Conservation (phyloP, 2,329 filamentous ascomycete genomes). For the Cytospora piceicola region DNA sequence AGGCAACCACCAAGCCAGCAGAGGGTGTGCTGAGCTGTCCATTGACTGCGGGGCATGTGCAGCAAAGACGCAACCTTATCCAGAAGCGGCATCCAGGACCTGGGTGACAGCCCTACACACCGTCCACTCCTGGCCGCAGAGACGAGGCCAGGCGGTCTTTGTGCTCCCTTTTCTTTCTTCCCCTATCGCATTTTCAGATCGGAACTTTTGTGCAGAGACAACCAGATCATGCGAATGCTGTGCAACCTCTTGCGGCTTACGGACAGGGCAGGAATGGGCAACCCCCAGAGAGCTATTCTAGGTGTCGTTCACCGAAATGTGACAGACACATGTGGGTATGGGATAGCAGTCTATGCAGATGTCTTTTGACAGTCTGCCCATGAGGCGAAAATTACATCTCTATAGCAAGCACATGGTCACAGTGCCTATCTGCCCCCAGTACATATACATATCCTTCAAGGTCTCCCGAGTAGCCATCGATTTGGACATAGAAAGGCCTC, state of each 20-base stretch:
- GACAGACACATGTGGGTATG: background rate
- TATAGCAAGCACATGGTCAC: background rate
- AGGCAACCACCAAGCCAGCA: constrained; percentile 16
- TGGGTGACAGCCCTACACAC: constrained; percentile 12
- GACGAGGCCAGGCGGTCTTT: constrained; percentile 1
- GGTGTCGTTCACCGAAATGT: background rate
- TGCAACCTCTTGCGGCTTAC: background rate
- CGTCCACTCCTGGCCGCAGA: background rate
- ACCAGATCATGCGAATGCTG: background rate
- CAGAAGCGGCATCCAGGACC: constrained; percentile 17
- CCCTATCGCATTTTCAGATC: constrained; percentile 10
- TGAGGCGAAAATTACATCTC: background rate
- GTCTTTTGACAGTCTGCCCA: background rate
- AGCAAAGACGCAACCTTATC: constrained; percentile 18
- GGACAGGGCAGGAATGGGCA: background rate
- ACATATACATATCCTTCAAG: background rate
- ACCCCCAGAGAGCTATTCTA: background rate
- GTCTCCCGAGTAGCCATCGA: background rate
- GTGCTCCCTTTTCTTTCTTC: too few species aligned
- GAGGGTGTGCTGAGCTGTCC: constrained; percentile 22
- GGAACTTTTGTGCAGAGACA: background rate
- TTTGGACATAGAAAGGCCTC: background rate
- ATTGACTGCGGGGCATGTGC: constrained; percentile 22
- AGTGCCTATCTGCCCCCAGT: background rate
- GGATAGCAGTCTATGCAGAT: background rate